A percentile compares a stretch with the other conserved stretches of the same genome.
phyloP scores from a whole-genome alignment of 352 stramenopile genomes.

The Globisporangium solare region DNA sequence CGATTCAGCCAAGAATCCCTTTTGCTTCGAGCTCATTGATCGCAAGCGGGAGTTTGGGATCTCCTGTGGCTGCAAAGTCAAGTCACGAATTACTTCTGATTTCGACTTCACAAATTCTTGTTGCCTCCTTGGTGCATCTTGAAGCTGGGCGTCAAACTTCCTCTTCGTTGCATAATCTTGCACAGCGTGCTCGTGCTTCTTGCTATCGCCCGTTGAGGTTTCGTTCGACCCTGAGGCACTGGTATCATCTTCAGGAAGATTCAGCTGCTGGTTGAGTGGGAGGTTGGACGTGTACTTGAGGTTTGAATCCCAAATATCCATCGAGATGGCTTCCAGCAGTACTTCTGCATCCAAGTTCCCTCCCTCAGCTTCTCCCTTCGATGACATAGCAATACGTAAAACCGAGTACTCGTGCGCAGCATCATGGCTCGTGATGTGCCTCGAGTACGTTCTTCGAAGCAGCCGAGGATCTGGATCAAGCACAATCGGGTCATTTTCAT shows the following conservation, averaged over 20 bases:
- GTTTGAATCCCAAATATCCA: conserved; percentile 81
- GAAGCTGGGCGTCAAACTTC: conserved; percentile 1
- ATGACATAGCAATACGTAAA: conserved; percentile 77
- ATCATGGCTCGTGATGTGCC: conserved; percentile 20
- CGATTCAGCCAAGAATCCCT: conserved; percentile 17
- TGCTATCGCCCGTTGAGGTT: not conserved
- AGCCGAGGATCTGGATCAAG: conserved; percentile 54
- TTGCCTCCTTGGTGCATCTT: not conserved
- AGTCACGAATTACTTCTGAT: conserved; percentile 13
- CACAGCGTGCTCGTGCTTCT: not conserved
- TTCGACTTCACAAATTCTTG: conserved; percentile 8
- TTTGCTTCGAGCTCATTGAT: not conserved
- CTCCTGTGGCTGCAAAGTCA: conserved; percentile 9
- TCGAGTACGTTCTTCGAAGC: conserved; percentile 28
- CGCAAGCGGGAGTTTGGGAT: not conserved
- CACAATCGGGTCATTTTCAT: conserved; percentile 47
- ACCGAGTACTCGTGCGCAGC: conserved; percentile 53
- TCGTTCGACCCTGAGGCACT: not conserved
- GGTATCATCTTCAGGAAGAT: conserved; percentile 34
- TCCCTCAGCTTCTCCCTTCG: conserved; percentile 48
- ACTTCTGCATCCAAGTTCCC: conserved; percentile 70
- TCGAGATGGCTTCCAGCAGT: conserved; percentile 80
- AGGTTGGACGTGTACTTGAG: conserved; percentile 84
- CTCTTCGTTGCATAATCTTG: conserved; percentile 5
- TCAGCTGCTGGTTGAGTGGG: conserved; percentile 57